These are phyloP conservation scores for Xylaria hypoxylon DNA, from an alignment of 2,329 filamentous ascomycete species.

Conservation along the genomic window DNA sequence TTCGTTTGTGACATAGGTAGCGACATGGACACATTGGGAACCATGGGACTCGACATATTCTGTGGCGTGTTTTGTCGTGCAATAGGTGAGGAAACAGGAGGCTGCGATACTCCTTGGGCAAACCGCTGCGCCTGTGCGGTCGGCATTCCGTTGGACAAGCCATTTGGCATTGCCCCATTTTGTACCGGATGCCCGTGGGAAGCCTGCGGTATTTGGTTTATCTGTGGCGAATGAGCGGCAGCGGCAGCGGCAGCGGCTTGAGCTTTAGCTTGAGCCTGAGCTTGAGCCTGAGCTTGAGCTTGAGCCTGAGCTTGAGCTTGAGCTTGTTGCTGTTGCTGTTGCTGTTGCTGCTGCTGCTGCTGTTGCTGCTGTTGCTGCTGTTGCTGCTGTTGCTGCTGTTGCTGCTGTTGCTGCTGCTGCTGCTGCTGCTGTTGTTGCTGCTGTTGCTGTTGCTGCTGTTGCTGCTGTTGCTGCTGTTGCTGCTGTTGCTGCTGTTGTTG, in stretches of 20 bases:
- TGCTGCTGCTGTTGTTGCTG: conserved; percentile 56
- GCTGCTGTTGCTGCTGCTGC: conserved; percentile 54
- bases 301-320: conserved; percentile 24
- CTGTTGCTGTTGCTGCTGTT: conserved; percentile 22
- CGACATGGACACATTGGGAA: conserved; percentile 72
- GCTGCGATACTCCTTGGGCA: conserved; percentile 68
- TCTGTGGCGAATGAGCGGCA: conserved; percentile 50
- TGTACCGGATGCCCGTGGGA: conserved; percentile 59
- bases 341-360: conserved; percentile 56
- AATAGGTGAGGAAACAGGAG: conserved; percentile 75
- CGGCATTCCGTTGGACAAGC: conserved; percentile 56
- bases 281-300: conserved; percentile 29
- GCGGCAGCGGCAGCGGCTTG: conserved; percentile 48
- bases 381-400: conserved; percentile 41
- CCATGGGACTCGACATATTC: conserved; percentile 73
- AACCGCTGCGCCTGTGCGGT: conserved; percentile 62
- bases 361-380: conserved; percentile 52
- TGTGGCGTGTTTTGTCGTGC: conserved; percentile 72
- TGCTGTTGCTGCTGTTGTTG: conserved; percentile 54
- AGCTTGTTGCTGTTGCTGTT: conserved; percentile 47
- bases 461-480: conserved; percentile 26
- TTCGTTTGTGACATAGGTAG: conserved; percentile 73
- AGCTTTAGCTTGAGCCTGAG: too few relatives aligned
- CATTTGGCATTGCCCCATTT: conserved; percentile 53
- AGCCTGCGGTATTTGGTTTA: conserved; percentile 54